Evolutionary conservation across 805 yeast species (phyloP).

Genomic region (Saccharomycopsis guyanensis): DNA sequence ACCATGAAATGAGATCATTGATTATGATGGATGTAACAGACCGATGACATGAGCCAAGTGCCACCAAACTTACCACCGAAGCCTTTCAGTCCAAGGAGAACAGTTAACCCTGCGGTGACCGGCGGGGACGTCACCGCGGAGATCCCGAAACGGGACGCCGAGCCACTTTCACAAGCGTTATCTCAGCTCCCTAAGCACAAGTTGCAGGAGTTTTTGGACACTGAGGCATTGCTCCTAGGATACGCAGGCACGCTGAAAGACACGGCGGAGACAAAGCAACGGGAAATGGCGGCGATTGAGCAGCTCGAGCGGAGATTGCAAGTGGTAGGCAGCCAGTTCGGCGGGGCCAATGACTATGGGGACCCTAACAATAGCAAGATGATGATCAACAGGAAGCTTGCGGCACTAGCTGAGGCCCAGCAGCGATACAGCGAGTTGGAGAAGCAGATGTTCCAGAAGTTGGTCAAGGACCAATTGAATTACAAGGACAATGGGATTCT

Average conservation of each 20-base stretch:
- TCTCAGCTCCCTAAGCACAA: constrained; percentile 11
- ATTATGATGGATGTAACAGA: too few species aligned
- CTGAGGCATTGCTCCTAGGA: constrained; percentile 8
- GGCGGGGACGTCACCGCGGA: too few species aligned
- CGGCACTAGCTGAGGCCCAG: constrained; percentile 4
- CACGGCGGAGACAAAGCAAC: not conserved
- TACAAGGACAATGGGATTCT: constrained; percentile 15
- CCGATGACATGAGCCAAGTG: too few species aligned
- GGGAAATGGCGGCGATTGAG: constrained; percentile 2
- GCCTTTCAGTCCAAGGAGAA: too few species aligned
- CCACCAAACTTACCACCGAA: too few species aligned
- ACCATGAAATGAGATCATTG: too few species aligned
- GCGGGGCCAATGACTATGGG: constrained; percentile 3
- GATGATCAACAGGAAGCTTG: constrained; percentile 1
- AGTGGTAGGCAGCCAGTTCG: constrained; percentile 4
- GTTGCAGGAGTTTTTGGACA: constrained; percentile 9
- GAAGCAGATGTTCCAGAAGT: constrained; percentile 5
- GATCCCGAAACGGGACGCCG: too few species aligned
- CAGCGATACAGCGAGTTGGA: constrained; percentile 7
- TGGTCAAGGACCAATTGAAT: constrained; percentile 9
- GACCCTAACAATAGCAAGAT: not conserved
- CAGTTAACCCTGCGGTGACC: too few species aligned
- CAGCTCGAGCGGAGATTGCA: constrained; percentile 7
- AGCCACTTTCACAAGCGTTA: constrained; percentile 5
- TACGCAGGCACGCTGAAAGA: not conserved